Percentiles rank a stretch among this genome's conserved stretches.
These are phyloP conservation scores for Saitozyma podzolica DNA, from an alignment of 768 basidiomycete genomes.

Conservation along the genomic window DNA sequence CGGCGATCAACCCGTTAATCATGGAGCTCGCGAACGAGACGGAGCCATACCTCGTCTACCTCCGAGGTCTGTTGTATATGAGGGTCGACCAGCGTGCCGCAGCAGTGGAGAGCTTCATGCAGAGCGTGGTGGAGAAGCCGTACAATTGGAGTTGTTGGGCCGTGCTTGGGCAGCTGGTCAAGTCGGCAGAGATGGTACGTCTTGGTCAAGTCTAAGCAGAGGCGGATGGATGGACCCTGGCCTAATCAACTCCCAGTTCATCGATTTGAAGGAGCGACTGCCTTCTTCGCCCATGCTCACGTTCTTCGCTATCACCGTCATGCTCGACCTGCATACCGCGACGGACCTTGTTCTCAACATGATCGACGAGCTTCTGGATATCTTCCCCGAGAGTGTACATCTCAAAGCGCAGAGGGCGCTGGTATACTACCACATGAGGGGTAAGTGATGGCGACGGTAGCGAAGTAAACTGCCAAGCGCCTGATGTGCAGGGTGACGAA, in stretches of 20 bases:
- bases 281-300: conserved; percentile 61
- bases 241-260: conserved; percentile 41
- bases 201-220: neutral
- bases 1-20: conserved; percentile 43
- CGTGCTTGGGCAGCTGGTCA: conserved; percentile 69
- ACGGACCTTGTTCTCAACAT: conserved; percentile 79
- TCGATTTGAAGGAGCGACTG: conserved; percentile 56
- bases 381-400: conserved; percentile 81
- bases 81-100: conserved; percentile 77
- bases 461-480: neutral
- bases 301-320: conserved; percentile 82
- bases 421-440: conserved; percentile 85
- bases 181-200: conserved; percentile 79
- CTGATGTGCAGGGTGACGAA: neutral
- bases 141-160: conserved; percentile 98
- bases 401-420: conserved; percentile 82
- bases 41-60: conserved; percentile 48
- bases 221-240: neutral
- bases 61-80: conserved; percentile 75
- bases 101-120: conserved; percentile 75
- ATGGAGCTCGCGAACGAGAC: conserved; percentile 39
- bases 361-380: conserved; percentile 75
- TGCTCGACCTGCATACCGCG: conserved; percentile 85
- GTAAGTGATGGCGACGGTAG: conserved; percentile 56
- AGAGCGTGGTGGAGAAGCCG: conserved; percentile 73